phyloP scores from a whole-genome alignment of 805 yeast species.

The Yamadazyma tumulicola region DNA sequence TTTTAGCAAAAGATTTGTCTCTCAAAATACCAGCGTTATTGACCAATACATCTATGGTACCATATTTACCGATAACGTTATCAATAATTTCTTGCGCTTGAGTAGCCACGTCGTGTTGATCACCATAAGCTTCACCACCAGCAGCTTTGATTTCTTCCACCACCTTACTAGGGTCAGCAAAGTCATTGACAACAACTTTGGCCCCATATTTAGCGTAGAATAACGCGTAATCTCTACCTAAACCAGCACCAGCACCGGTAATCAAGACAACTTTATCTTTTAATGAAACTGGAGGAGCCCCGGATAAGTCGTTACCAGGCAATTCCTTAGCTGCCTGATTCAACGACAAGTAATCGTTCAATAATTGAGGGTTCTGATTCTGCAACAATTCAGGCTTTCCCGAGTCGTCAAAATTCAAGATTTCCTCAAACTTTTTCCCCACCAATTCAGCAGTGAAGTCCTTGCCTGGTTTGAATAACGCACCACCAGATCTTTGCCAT shows the following conservation, averaged over 20 bases:
- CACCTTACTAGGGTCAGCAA: slow-evolving; percentile 66
- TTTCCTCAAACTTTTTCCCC: slow-evolving; percentile 58
- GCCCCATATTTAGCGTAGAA: slow-evolving; percentile 90
- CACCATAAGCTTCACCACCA: slow-evolving; percentile 82
- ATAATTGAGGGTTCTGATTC: slow-evolving; percentile 63
- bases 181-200: slow-evolving; percentile 90
- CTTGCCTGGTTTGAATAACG: slow-evolving; percentile 72
- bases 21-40: slow-evolving; percentile 95
- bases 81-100: slow-evolving; percentile 74
- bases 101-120: slow-evolving; percentile 74
- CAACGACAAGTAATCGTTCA: slow-evolving; percentile 67
- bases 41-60: slow-evolving; percentile 78
- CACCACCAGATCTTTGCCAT: slow-evolving; percentile 93
- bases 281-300: slow-evolving; percentile 50
- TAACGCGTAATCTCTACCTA: slow-evolving; percentile 87
- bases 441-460: slow-evolving; percentile 84
- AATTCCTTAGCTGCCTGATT: slow-evolving; percentile 49
- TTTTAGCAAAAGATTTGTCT: slow-evolving; percentile 81
- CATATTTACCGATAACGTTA: slow-evolving; percentile 72
- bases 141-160: slow-evolving; percentile 69
- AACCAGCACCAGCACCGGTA: slow-evolving; percentile 94
- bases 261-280: slow-evolving; percentile 83
- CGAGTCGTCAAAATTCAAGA: slow-evolving; percentile 59
- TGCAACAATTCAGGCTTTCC: slow-evolving; percentile 47
- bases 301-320: slow-evolving; percentile 46